Conservation (phyloP, 2,329 filamentous ascomycete species). For the Myriangium duriaei region DNA sequence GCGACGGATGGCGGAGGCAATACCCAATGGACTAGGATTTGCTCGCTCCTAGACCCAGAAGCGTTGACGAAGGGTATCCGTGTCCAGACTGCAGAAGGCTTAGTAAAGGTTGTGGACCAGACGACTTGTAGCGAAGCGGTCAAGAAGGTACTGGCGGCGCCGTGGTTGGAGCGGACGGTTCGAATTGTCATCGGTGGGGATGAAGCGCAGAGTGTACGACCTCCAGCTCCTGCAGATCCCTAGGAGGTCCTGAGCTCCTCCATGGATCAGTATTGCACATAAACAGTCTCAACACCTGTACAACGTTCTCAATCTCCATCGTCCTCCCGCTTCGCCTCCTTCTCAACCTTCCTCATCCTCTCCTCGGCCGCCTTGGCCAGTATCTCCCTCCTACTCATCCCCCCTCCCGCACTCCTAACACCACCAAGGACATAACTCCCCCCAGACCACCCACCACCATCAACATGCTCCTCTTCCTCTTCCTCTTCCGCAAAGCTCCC, state of each 20-base stretch:
- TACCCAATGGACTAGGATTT: neutral
- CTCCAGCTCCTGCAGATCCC: no score
- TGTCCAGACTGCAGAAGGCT: constrained; percentile 5
- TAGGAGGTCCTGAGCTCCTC: no score
- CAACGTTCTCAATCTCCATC: no score
- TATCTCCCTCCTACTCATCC: constrained; percentile 59
- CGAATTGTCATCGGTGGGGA: constrained; percentile 4
- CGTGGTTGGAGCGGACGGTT: constrained; percentile 8
- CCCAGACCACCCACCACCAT: constrained; percentile 65
- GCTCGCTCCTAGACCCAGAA: neutral
- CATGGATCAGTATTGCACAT: no score
- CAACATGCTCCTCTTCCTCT: constrained; percentile 42
- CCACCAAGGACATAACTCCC: constrained; percentile 55
- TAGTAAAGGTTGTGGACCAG: constrained; percentile 3
- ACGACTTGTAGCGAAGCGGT: constrained; percentile 1
- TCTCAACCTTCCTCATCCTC: constrained; percentile 41
- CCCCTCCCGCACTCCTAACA: constrained; percentile 21
- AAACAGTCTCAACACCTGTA: no score
- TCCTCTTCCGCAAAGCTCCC: constrained; percentile 43
- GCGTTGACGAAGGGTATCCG: neutral
- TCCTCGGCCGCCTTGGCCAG: constrained; percentile 64
- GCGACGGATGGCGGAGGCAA: neutral
- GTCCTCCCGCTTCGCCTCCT: constrained; percentile 18
- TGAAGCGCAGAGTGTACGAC: no score
- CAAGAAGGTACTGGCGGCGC: constrained; percentile 5